Evolutionary conservation across 495 filamentous ascomycete genomes (phyloP).

Genomic region (Penicillium angulare): DNA sequence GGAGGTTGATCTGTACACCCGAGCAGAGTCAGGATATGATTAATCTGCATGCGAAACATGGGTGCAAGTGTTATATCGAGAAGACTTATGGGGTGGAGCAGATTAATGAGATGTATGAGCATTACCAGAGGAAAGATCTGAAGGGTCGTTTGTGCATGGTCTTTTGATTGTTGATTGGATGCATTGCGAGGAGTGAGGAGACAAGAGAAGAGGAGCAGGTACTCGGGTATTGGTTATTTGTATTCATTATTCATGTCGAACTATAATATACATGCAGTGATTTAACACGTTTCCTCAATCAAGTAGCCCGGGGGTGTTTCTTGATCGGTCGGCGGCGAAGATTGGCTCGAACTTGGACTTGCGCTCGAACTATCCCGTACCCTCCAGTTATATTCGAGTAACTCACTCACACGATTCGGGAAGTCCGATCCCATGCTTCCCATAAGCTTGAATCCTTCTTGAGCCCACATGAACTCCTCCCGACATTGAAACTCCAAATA

Average conservation of each 20-base stretch:
- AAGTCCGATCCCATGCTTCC: neutral
- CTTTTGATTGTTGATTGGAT: too few relatives aligned
- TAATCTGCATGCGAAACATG: conserved; percentile 10
- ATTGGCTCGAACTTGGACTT: too few relatives aligned
- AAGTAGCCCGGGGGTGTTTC: too few relatives aligned
- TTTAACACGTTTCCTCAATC: too few relatives aligned
- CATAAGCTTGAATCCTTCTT: neutral
- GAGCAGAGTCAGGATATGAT: conserved; percentile 18
- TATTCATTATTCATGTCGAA: too few relatives aligned
- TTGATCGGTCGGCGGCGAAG: too few relatives aligned
- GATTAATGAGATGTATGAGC: conserved; percentile 13
- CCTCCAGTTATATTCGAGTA: neutral
- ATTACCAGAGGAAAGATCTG: conserved; percentile 14
- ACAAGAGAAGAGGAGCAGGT: too few relatives aligned
- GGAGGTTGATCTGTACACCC: conserved; percentile 12
- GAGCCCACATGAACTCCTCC: conserved; percentile 3
- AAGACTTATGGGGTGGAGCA: conserved; percentile 12
- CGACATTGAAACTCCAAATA: conserved; percentile 4
- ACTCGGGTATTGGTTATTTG: too few relatives aligned
- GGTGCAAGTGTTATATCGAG: conserved; percentile 14
- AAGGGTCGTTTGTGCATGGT: conserved; percentile 13
- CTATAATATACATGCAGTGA: too few relatives aligned
- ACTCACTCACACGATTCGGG: neutral
- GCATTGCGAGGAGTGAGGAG: too few relatives aligned
- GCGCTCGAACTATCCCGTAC: too few relatives aligned